Evolutionary conservation across 768 basidiomycete genomes (phyloP), one percentile per base, ranked within the genome.

Genomic region (Podaxis rugospora): DNA sequence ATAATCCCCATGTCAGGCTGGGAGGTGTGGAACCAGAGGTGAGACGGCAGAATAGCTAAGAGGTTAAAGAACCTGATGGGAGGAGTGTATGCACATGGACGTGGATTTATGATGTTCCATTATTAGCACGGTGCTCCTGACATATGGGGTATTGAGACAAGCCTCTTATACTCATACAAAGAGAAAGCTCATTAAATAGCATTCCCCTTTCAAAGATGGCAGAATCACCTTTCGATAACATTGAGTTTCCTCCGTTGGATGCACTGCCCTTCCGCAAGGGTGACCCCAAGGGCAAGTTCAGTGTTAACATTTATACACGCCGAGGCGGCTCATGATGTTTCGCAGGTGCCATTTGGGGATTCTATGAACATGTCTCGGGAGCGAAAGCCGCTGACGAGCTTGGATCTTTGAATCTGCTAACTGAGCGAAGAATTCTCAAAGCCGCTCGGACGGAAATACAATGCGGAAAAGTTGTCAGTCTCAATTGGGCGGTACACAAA

Each of bases 21-120:
- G 74, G 74, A 44, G 75, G 72, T 18, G 54, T 72, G 47, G 73
- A 75, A 52, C 72, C 74, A 16, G 51, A 63, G 1, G 64, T 59
- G 56, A 25, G 57, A 36, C n/a, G 27, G 14, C 5, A 18, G 14
- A 59, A 10, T 25, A 28, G 35, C 23, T 44, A n/a, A 16, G 40
- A 16, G 13, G 13, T 18, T 6, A 9, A 28, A 62, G 40, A 54
- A 51, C 28, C 27, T 37, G 36, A 36, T 57, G 14, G 28, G 28
- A 50, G 16, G 40, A 23, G 25, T n/a, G 18, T 25, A 28, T 25
- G 28, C 32, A 47, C 44, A 18, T 60, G 57, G 39, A 16, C 5
- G 46, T 50, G 44, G 18, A 55, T 10, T 5, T 53, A 7, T 46
- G 6, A 3, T 46, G 18, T 46, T 60, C 50, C 10, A 36, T 9